Conservation (phyloP, 73 alveolate species). For the Paramecium biaurelia region DNA sequence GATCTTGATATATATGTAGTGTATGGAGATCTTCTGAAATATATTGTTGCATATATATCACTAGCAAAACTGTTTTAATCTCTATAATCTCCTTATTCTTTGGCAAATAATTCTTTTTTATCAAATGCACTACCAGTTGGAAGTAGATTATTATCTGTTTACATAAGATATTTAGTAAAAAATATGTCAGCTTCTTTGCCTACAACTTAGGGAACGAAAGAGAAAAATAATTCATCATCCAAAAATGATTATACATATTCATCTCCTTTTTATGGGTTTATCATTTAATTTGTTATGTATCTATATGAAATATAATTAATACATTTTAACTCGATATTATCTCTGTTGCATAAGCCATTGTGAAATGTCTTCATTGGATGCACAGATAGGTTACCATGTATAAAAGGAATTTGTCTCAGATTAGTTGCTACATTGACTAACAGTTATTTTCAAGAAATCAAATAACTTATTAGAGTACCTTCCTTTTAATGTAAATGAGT, state of each 20-base stretch:
- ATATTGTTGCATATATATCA: background rate
- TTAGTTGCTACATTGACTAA: background rate
- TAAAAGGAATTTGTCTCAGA: background rate
- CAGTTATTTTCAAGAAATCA: background rate
- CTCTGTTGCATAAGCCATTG: background rate
- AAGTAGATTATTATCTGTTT: background rate
- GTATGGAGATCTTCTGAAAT: conserved; percentile 11
- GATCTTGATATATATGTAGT: background rate
- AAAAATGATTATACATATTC: conserved; percentile 12
- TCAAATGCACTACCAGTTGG: background rate
- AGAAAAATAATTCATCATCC: conserved; percentile 39
- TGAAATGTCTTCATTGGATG: background rate
- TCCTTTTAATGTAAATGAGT: background rate
- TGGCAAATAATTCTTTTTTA: background rate
- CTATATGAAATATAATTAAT: background rate
- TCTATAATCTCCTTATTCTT: background rate
- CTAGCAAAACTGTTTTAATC: background rate
- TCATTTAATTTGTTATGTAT: background rate
- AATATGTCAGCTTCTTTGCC: background rate
- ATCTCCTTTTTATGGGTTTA: background rate
- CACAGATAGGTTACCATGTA: background rate
- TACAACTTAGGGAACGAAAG: background rate
- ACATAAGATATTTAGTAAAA: background rate
- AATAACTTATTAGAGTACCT: background rate
- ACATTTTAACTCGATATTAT: background rate